Conservation (phyloP, 1,284 basidiomycete genomes). For the Lentinus polychrous region DNA sequence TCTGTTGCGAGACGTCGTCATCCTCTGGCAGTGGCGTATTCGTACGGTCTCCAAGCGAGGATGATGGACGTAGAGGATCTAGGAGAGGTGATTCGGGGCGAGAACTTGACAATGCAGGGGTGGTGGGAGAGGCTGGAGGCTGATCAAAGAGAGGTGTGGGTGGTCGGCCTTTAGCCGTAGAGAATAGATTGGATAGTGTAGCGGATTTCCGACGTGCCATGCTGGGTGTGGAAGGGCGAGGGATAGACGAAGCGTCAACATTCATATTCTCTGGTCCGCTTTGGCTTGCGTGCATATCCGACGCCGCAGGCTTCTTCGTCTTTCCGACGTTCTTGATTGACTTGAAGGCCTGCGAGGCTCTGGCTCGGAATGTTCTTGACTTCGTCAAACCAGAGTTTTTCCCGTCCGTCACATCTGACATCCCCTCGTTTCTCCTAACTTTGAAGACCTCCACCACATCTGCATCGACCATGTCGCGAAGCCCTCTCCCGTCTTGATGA, state of each 20-base stretch:
- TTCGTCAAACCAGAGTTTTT: slow-evolving; percentile 28
- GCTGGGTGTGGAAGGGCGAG: slow-evolving; percentile 15
- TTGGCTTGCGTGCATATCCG: slow-evolving; percentile 8
- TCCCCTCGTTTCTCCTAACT: slow-evolving; percentile 40
- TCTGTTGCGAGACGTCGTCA: not conserved
- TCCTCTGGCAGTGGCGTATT: slow-evolving; percentile 7
- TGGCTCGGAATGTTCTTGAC: slow-evolving; percentile 46
- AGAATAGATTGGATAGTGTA: slow-evolving; percentile 22
- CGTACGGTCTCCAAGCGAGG: slow-evolving; percentile 5
- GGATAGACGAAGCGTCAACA: not conserved
- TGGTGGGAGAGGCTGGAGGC: slow-evolving; percentile 13
- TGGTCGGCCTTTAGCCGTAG: slow-evolving; percentile 14
- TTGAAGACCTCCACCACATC: slow-evolving; percentile 67
- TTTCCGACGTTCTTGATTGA: slow-evolving; percentile 53
- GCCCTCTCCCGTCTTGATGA: slow-evolving; percentile 13
- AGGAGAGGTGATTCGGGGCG: slow-evolving; percentile 4
- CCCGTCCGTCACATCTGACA: slow-evolving; percentile 22
- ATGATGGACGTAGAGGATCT: not conserved
- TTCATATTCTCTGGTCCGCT: slow-evolving; percentile 9
- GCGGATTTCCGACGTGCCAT: slow-evolving; percentile 20
- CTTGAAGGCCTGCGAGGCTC: slow-evolving; percentile 53
- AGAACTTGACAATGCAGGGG: slow-evolving; percentile 12
- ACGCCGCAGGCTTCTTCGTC: slow-evolving; percentile 16
- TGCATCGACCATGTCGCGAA: slow-evolving; percentile 19
- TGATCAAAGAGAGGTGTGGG: slow-evolving; percentile 10